Conservation (phyloP, 83 land plant species). For the Diphasiastrum complanatum region DNA sequence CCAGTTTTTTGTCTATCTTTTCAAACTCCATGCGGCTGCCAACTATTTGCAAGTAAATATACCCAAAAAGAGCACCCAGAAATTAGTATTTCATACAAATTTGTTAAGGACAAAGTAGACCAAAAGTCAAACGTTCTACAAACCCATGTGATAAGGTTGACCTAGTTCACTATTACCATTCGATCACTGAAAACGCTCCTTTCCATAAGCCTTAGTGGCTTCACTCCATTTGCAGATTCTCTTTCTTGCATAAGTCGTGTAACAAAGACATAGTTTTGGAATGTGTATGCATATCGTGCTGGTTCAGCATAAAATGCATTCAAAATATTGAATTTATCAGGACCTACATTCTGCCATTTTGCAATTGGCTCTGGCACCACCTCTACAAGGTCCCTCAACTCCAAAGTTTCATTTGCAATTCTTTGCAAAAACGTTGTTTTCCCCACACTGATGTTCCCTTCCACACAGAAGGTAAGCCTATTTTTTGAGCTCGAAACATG, state of each 20-base stretch:
- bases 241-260: conserved; percentile 97
- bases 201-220: conserved; percentile 92
- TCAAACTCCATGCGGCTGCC: too few species aligned
- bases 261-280: conserved; percentile 96
- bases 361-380: conserved; percentile 90
- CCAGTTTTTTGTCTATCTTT: too few species aligned
- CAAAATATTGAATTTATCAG: conserved; percentile 87
- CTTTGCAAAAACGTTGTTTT: conserved; percentile 89
- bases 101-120: too few species aligned
- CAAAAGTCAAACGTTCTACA: too few species aligned
- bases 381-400: conserved; percentile 88
- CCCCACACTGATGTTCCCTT: conserved; percentile 99
- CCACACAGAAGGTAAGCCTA: conserved; percentile 90
- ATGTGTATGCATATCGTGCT: conserved; percentile 95
- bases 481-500: conserved; percentile 36
- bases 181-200: conserved; percentile 98
- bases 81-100: too few species aligned
- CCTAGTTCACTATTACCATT: too few species aligned
- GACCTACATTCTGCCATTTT: conserved; percentile 96
- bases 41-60: too few species aligned
- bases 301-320: conserved; percentile 94
- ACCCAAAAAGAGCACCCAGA: too few species aligned
- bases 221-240: conserved; percentile 79
- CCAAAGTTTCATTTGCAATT: conserved; percentile 91
- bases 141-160: too few species aligned